Conservation (phyloP, 768 basidiomycete species). For the Boletus barrowsii region DNA sequence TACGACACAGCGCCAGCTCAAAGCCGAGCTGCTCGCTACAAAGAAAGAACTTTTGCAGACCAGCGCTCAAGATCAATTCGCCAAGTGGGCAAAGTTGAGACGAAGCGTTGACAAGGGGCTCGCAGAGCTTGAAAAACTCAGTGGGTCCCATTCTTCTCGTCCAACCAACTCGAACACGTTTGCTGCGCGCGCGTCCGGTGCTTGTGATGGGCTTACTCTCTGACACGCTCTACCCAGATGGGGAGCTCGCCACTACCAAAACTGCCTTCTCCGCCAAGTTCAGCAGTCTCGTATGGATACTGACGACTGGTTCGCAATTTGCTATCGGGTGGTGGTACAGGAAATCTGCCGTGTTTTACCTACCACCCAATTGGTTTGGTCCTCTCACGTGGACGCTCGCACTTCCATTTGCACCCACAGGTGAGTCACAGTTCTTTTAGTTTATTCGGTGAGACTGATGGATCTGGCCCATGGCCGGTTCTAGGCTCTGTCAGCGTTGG, state of each 20-base stretch:
- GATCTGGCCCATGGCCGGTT: not conserved
- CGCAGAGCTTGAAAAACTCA: constrained; percentile 86
- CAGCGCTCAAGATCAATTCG: constrained; percentile 95
- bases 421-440: constrained; percentile 39
- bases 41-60: constrained; percentile 87
- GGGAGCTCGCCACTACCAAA: constrained; percentile 57
- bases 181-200: not conserved
- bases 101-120: constrained; percentile 90
- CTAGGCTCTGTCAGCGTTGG: constrained; percentile 90
- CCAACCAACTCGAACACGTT: not conserved
- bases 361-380: constrained; percentile 89
- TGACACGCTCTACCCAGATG: constrained; percentile 48
- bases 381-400: constrained; percentile 85
- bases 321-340: constrained; percentile 90
- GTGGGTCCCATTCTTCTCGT: constrained; percentile 46
- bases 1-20: constrained; percentile 65
- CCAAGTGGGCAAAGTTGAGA: constrained; percentile 95
- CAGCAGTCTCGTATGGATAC: constrained; percentile 68
- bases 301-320: constrained; percentile 87
- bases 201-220: not conserved
- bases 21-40: constrained; percentile 71
- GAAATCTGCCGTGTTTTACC: constrained; percentile 86
- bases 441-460: not conserved
- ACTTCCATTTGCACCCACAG: constrained; percentile 87
- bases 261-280: constrained; percentile 68